Base-by-base conservation (phyloP, 345 rosid species). In the Passiflora organensis region DNA sequence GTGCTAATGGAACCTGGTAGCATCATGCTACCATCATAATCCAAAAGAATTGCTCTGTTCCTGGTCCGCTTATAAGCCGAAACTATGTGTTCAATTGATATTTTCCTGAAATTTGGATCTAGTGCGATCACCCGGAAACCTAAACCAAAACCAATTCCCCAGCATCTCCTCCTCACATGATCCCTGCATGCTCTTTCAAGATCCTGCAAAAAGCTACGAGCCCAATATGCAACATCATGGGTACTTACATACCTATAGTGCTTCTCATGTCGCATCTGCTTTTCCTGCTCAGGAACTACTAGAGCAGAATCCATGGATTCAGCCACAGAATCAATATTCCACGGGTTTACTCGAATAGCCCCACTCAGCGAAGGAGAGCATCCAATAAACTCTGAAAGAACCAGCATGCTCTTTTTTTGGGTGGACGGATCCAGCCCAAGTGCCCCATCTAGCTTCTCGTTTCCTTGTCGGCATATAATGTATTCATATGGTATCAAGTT, bases 141-240 rank as follows among this genome's bases (percentile, higher is more conserved):
- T 56, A 91, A 81, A 43, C 96, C 98, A 21, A 91, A 91, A 53
- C 98, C 96, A 48, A 91, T 82, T 50, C 95, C 98, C 93, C 95
- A 91, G 72, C 90, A 88, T 65, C 88, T 77, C 72, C 78, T 84
- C 76, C 87, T 80, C 59, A 75, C 58, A 57, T 88, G 98, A 56
- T 91, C 96, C 52, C 75, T 70, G 19, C 96, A 91, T 25, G 98
- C 80, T 58, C 98, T 82, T 55, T 84, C 93, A 47, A 88, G 91
- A 78, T 91, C 98, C 68, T 84, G 98, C 72, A 88, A 44, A 78
- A 91, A 91, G 76, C 98, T 91, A 12, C 56, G 83, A 0, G 98
- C 93, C 98, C 98, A 91, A 59, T 91, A 91, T 1, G 86, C 93
- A 55, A 91, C 96, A 67, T 88, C 96, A 63, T 88, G 98, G 1